Conservation (phyloP, 1,284 basidiomycete genomes). For the Schizophyllum amplum region DNA sequence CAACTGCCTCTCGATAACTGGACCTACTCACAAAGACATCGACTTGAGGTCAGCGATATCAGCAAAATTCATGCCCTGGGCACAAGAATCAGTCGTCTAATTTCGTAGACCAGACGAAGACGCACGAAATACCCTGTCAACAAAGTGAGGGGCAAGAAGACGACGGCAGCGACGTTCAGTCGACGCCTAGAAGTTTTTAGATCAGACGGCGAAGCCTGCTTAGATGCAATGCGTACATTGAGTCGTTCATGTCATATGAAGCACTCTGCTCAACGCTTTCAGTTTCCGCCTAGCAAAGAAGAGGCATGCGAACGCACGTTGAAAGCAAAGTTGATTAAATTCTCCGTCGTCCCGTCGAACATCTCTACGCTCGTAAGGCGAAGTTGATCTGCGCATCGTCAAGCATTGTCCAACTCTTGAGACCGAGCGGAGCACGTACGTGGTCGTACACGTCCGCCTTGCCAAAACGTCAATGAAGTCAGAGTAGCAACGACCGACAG, state of each 20-base stretch:
- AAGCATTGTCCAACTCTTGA: no score
- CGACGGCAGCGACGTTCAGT: constrained; percentile 50
- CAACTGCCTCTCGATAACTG: background rate
- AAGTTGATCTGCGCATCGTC: constrained; percentile 39
- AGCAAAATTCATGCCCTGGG: constrained; percentile 62
- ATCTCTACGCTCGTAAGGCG: constrained; percentile 56
- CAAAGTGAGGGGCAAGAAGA: constrained; percentile 62
- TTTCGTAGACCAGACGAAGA: background rate
- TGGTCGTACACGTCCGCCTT: constrained; percentile 67
- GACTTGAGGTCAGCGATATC: constrained; percentile 45
- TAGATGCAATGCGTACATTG: constrained; percentile 35
- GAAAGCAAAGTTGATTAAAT: constrained; percentile 65
- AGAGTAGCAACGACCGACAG: background rate
- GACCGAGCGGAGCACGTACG: background rate
- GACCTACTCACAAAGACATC: constrained; percentile 28
- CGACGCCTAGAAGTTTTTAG: constrained; percentile 25
- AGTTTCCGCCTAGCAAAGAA: background rate
- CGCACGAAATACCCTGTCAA: constrained; percentile 64
- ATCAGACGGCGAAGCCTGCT: background rate
- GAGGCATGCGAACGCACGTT: constrained; percentile 36
- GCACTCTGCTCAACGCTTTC: constrained; percentile 35
- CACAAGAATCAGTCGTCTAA: background rate
- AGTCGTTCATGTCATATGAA: constrained; percentile 64
- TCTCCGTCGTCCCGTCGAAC: constrained; percentile 59
- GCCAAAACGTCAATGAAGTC: constrained; percentile 1